phyloP scores from a whole-genome alignment of 805 yeast genomes.

The Saccharomycopsis fodiens region DNA sequence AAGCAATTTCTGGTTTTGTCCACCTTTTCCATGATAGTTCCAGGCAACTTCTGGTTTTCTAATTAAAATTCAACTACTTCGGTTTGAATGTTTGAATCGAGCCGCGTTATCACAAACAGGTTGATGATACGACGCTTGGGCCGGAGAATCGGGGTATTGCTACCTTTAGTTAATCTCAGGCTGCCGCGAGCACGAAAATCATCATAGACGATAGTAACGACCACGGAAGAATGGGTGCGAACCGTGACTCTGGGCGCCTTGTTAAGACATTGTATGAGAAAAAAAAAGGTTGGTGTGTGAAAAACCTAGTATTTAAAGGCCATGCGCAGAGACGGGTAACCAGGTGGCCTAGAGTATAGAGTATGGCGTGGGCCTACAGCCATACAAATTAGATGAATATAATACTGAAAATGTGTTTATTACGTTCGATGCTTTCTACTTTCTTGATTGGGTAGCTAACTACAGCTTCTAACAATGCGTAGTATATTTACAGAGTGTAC shows the following conservation, averaged over 20 bases:
- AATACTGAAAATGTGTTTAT: background rate
- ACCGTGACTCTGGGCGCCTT: slow-evolving; percentile 24
- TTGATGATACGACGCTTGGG: slow-evolving; percentile 34
- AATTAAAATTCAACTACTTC: no score
- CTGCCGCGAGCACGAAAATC: slow-evolving; percentile 87
- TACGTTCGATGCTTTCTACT: no score
- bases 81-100: slow-evolving; percentile 56
- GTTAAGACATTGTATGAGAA: slow-evolving; percentile 21
- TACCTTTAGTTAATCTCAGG: slow-evolving; percentile 56
- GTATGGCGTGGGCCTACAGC: no score
- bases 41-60: no score
- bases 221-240: slow-evolving; percentile 19
- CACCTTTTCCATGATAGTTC: no score
- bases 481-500: background rate
- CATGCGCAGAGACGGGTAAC: no score
- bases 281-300: slow-evolving; percentile 7
- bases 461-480: background rate
- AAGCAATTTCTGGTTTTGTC: no score
- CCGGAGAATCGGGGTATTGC: slow-evolving; percentile 38
- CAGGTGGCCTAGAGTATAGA: no score
- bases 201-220: slow-evolving; percentile 19
- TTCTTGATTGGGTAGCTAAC: no score
- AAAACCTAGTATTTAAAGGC: background rate
- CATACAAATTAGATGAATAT: no score
- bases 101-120: slow-evolving; percentile 55